Percentiles rank a stretch among this genome's conserved stretches.
These are phyloP conservation scores for Leishmania arabica DNA, from an alignment of 208 protist genomes.

Conservation along the genomic window DNA sequence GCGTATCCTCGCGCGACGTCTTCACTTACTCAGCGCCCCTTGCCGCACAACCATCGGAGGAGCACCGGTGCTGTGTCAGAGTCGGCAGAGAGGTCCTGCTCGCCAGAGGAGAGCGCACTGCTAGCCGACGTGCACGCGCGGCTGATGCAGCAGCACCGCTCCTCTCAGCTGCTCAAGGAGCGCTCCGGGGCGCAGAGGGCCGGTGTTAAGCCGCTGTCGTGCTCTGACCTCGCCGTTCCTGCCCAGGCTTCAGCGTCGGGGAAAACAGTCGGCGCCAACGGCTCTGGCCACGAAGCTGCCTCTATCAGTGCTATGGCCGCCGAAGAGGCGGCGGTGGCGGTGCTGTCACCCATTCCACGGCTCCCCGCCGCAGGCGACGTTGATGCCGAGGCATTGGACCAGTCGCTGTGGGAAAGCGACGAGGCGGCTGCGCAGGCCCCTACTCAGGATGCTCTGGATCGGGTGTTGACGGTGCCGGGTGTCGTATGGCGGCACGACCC, in stretches of 20 bases:
- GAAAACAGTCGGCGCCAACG: not conserved
- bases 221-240: not conserved
- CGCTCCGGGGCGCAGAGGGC: not conserved
- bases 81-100: slow-evolving; percentile 7
- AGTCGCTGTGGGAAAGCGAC: not conserved
- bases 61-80: not conserved
- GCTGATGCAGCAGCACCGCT: slow-evolving; percentile 10
- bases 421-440: slow-evolving; percentile 3
- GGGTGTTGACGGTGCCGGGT: slow-evolving; percentile 37
- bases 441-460: slow-evolving; percentile 26
- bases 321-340: slow-evolving; percentile 11
- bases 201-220: not conserved
- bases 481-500: slow-evolving; percentile 74
- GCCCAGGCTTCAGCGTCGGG: not conserved
- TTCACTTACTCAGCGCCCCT: not conserved
- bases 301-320: not conserved
- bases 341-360: slow-evolving; percentile 29
- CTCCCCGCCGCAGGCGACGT: not conserved
- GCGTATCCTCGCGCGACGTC: not conserved
- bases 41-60: not conserved
- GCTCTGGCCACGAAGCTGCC: not conserved
- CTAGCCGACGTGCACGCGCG: slow-evolving; percentile 25
- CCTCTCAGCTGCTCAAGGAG: slow-evolving; percentile 7
- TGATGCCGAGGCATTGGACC: slow-evolving; percentile 3
- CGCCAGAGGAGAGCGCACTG: slow-evolving; percentile 17